Percentiles rank a stretch among this genome's conserved stretches.
Conservation (phyloP, 441 rosid species). For the Theobroma grandiflorum region DNA sequence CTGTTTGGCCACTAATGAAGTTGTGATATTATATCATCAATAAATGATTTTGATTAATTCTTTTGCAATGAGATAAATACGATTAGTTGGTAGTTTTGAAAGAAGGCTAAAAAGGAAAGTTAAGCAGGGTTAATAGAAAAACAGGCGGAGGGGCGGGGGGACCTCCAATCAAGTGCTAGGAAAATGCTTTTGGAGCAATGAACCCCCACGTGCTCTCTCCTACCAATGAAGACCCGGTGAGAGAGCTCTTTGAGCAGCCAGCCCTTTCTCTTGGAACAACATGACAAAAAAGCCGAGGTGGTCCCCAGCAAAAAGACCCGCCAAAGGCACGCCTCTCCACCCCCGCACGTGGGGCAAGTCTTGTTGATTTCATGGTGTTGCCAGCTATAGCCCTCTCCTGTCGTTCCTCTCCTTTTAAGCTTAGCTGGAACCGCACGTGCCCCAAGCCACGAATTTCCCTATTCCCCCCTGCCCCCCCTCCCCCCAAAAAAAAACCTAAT, state of each 20-base stretch:
- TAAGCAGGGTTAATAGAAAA: neutral
- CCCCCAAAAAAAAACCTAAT: no score
- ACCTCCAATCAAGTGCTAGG: no score
- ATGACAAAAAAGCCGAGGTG: neutral
- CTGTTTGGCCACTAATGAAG: no score
- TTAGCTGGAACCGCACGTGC: neutral
- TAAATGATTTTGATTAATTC: no score
- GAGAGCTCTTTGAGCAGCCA: neutral
- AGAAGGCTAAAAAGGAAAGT: neutral
- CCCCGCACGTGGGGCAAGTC: slow-evolving; percentile 17
- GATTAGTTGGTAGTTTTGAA: neutral
- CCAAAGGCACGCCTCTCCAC: neutral
- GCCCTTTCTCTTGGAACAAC: neutral
- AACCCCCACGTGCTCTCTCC: slow-evolving; percentile 34
- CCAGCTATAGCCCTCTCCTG: no score
- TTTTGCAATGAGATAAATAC: no score
- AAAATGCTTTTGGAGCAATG: neutral
- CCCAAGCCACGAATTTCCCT: neutral
- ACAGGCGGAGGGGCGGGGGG: no score
- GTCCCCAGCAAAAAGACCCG: neutral
- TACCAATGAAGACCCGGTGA: neutral
- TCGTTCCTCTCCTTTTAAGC: neutral
- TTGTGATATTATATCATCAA: no score
- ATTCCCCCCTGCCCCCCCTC: no score
- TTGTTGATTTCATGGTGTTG: neutral